Evolutionary conservation across 148 eudicot genomes (phyloP).

Genomic region (Cornus suecica): DNA sequence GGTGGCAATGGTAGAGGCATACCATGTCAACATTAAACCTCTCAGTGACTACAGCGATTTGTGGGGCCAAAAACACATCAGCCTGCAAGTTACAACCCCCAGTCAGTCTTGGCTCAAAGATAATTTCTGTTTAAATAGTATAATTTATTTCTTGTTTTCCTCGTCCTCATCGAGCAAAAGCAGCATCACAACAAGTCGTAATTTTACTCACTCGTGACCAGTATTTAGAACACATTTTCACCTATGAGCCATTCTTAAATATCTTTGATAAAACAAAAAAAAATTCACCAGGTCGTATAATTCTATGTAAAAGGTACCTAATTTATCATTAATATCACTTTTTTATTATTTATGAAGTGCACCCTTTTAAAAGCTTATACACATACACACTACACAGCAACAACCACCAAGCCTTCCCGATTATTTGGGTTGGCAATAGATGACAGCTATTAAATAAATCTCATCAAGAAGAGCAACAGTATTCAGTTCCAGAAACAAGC

Average conservation of each 20-base stretch:
- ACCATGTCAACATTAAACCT: conserved; percentile 63
- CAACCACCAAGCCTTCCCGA: too few relatives aligned
- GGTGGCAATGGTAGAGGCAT: conserved; percentile 9
- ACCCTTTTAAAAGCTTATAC: neutral
- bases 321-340: too few relatives aligned
- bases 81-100: conserved; percentile 38
- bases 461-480: neutral
- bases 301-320: neutral
- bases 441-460: neutral
- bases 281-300: neutral
- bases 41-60: conserved; percentile 42
- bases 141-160: neutral
- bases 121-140: neutral
- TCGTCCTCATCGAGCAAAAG: neutral
- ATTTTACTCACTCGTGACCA: neutral
- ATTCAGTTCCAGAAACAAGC: neutral
- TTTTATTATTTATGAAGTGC: neutral
- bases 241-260: neutral
- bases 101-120: neutral
- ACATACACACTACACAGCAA: neutral
- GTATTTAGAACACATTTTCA: neutral
- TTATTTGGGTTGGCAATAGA: too few relatives aligned
- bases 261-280: neutral
- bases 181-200: neutral
- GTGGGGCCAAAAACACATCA: conserved; percentile 70